phyloP scores from a whole-genome alignment of 768 basidiomycete species.

The Gelatoporia subvermispora region DNA sequence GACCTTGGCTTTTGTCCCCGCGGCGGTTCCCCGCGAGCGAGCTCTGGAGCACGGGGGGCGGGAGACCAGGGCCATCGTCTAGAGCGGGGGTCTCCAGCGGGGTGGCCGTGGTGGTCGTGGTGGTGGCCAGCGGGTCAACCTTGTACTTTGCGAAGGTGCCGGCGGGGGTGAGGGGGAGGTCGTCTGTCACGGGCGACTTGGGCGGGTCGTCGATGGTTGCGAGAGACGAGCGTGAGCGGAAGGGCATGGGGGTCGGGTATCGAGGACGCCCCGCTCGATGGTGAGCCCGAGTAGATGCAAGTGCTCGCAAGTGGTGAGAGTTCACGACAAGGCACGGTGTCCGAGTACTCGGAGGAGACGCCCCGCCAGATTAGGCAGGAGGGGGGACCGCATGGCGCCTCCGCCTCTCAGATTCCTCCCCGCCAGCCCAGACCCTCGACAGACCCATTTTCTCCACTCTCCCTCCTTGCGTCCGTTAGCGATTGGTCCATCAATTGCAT shows the following conservation, averaged over 20 bases:
- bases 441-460: no score
- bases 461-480: no score
- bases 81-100: background rate
- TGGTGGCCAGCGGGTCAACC: background rate
- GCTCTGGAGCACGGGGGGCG: constrained; percentile 12
- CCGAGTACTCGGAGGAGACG: no score
- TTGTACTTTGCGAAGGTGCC: background rate
- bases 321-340: background rate
- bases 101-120: background rate
- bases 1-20: background rate
- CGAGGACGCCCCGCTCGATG: constrained; percentile 5
- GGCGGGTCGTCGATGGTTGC: constrained; percentile 4
- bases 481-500: no score
- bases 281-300: background rate
- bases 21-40: constrained; percentile 10
- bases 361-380: no score
- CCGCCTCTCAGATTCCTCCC: no score
- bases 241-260: constrained; percentile 12
- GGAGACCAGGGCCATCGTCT: constrained; percentile 3
- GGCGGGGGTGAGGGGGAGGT: background rate
- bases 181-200: background rate
- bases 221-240: constrained; percentile 14
- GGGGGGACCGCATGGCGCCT: no score
- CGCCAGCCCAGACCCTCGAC: no score
- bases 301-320: background rate